A percentile compares a stretch with the other conserved stretches of the same genome.
Conservation (phyloP, 225 moss, liverwort and hornwort genomes). For the Straminergon stramineum region DNA sequence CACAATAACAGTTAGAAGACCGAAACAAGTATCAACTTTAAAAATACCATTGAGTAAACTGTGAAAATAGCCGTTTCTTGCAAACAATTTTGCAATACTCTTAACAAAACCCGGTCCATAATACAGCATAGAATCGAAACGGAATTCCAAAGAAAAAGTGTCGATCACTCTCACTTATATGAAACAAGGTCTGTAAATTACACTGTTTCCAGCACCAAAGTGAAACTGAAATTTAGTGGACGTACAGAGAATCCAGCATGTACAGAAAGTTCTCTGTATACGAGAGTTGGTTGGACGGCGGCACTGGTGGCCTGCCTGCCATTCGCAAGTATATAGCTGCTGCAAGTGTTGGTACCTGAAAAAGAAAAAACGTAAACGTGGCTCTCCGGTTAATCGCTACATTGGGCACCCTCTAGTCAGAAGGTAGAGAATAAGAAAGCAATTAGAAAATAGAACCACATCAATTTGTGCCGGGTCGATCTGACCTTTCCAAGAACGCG, state of each 20-base stretch:
- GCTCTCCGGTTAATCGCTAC: background rate
- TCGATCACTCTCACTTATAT: background rate
- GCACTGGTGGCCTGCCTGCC: constrained; percentile 88
- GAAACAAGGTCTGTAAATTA: background rate
- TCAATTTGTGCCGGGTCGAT: background rate
- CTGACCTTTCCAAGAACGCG: constrained; percentile 85
- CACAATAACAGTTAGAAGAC: background rate
- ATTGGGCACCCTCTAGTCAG: background rate
- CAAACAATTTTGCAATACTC: background rate
- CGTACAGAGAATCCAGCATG: constrained; percentile 91
- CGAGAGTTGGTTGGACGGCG: constrained; percentile 65
- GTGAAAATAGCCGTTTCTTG: background rate
- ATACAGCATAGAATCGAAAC: background rate
- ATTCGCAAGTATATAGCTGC: constrained; percentile 85
- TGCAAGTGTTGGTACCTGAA: constrained; percentile 84
- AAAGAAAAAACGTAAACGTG: background rate
- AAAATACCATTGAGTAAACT: background rate
- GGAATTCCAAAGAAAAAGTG: background rate
- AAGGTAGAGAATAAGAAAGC: background rate
- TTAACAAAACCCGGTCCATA: background rate
- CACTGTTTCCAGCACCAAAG: background rate
- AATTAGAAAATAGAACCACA: background rate
- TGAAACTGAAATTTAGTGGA: background rate
- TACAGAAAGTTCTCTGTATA: constrained; percentile 93
- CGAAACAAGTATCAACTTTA: background rate